Percentiles rank a stretch among this genome's conserved stretches.
Conservation (phyloP, 768 basidiomycete genomes). For the Psilocybe azurescens region DNA sequence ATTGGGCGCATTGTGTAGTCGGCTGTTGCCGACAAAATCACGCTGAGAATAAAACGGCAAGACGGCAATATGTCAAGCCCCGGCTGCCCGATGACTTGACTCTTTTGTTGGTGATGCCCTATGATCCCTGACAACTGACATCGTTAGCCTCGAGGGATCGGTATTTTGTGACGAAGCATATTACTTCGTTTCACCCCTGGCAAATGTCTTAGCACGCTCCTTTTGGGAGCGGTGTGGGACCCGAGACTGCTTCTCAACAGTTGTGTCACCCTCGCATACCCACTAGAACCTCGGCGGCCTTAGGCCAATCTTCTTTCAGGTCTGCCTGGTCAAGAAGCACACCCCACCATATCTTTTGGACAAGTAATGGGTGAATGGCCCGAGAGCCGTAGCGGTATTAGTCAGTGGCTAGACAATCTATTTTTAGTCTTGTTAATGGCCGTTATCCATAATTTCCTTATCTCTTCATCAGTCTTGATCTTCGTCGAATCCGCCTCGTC, state of each 20-base stretch:
- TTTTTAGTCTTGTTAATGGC: constrained; percentile 18
- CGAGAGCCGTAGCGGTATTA: neutral
- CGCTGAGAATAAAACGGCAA: too few species aligned
- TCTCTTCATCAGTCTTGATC: constrained; percentile 6
- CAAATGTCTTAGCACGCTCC: neutral
- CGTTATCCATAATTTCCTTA: constrained; percentile 19
- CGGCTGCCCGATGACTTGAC: too few species aligned
- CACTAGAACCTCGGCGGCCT: constrained; percentile 8
- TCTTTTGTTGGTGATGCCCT: constrained; percentile 4
- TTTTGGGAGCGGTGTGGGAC: constrained; percentile 5
- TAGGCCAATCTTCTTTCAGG: constrained; percentile 6
- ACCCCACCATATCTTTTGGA: constrained; percentile 11
- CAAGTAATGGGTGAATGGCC: neutral
- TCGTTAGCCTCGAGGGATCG: neutral
- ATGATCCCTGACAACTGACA: neutral
- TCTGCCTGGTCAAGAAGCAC: neutral
- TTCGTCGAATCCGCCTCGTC: constrained; percentile 10
- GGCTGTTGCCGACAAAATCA: too few species aligned
- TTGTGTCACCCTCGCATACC: constrained; percentile 5
- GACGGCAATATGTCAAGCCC: too few species aligned
- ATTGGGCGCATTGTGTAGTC: too few species aligned
- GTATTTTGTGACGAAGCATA: neutral
- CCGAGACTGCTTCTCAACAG: neutral
- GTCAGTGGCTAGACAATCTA: constrained; percentile 20
- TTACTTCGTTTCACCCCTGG: neutral